Base-by-base conservation (phyloP, 306 rosid genomes). In the Vigna nakashimae region DNA sequence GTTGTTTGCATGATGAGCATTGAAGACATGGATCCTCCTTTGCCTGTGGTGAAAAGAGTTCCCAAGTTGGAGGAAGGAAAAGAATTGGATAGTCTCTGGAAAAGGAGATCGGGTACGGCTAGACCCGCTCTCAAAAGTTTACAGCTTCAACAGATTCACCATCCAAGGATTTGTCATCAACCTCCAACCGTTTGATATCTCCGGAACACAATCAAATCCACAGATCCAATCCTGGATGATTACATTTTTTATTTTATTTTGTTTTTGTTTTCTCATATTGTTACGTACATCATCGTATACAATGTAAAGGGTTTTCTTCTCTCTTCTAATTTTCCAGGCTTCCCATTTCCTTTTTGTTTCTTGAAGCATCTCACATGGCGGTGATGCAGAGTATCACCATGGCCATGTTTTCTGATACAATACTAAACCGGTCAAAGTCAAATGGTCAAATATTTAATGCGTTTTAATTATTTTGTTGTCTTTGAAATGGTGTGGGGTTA, bases 1-100 rank as follows among this genome's bases (percentile, higher is more conserved):
- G 73, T 38, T 69, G 73, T 28, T 72, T 73, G 58, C 9, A 52
- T 7, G 11, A 40, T 72, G n/a, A 85, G 78, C 79, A 69, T 88
- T 80, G 86, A 80, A 18, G 81, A 83, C 8, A 79, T 90, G 92
- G 96, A 90, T 88, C 92, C 92, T 79, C 96, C 96, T 24, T 75
- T 90, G 84, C 92, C 96, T 38, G 96, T 90, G 69, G 77, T 85
- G 24, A 87, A 84, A 82, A 49, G 48, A 65, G 84, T 51, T 67
- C 53, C 55, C 6, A 84, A 71, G 11, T 36, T 65, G 13, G 86
- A 73, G 5, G 87, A 80, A 74, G 83, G 66, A 62, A 63, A 40
- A 4, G 58, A 77, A 9, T n/a, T 34, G 36, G 79, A 10, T 34
- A 89, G 84, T 80, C 88, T 93, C 14, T 93, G 97, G 93, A 88